phyloP scores from a whole-genome alignment of 2,329 filamentous ascomycete species.

The Lizonia empirigonia region DNA sequence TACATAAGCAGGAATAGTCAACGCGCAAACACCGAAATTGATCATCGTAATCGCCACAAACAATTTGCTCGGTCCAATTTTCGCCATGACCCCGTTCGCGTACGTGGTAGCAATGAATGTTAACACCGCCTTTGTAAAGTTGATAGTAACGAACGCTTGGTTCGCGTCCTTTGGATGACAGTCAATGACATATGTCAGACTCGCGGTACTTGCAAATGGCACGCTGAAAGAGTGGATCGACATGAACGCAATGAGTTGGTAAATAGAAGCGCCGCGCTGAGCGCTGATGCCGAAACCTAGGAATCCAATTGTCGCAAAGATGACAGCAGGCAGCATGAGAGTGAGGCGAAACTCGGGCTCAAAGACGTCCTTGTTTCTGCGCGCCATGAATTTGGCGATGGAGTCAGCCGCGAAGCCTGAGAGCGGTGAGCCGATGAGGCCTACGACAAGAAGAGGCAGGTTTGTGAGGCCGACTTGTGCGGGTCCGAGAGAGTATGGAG shows the following conservation, averaged over 20 bases:
- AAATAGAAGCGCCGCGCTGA: slow-evolving; percentile 33
- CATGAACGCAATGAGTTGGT: slow-evolving; percentile 44
- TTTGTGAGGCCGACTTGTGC: slow-evolving; percentile 78
- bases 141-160: slow-evolving; percentile 52
- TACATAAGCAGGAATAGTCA: slow-evolving; percentile 71
- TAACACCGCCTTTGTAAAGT: slow-evolving; percentile 49
- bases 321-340: slow-evolving; percentile 41
- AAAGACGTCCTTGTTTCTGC: slow-evolving; percentile 78
- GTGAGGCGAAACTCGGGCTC: slow-evolving; percentile 82
- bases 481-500: slow-evolving; percentile 81
- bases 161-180: slow-evolving; percentile 49
- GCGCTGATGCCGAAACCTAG: slow-evolving; percentile 50
- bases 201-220: slow-evolving; percentile 47
- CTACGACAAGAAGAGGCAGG: slow-evolving; percentile 81
- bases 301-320: slow-evolving; percentile 48
- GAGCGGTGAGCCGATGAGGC: slow-evolving; percentile 74
- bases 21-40: slow-evolving; percentile 73
- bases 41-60: slow-evolving; percentile 75
- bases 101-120: slow-evolving; percentile 71
- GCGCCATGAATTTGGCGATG: slow-evolving; percentile 72
- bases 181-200: slow-evolving; percentile 51
- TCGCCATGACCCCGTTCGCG: slow-evolving; percentile 75
- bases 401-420: slow-evolving; percentile 76
- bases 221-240: slow-evolving; percentile 46
- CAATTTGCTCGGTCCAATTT: slow-evolving; percentile 61